These are phyloP conservation scores for Nitzschia palea DNA, from an alignment of 108 stramenopile genomes.

Conservation along the genomic window DNA sequence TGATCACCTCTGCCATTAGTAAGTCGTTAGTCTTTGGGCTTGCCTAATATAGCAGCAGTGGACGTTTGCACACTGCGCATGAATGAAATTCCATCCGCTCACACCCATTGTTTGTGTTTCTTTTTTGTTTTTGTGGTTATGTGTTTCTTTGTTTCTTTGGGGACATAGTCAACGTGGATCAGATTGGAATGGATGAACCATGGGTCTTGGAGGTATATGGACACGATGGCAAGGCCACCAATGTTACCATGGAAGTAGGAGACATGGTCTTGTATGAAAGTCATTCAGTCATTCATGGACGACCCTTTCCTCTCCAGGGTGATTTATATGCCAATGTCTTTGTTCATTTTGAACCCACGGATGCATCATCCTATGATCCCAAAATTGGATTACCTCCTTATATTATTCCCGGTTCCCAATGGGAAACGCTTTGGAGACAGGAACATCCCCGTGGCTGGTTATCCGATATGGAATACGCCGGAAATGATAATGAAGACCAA, in stretches of 20 bases:
- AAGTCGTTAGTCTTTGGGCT: slow-evolving; percentile 49
- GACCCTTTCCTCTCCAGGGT: slow-evolving; percentile 37
- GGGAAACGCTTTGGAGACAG: slow-evolving; percentile 39
- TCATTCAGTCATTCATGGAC: slow-evolving; percentile 75
- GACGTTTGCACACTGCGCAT: too few species aligned
- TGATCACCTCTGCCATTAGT: slow-evolving; percentile 87
- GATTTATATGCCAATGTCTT: slow-evolving; percentile 63
- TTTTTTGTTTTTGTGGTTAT: not conserved
- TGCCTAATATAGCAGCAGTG: too few species aligned
- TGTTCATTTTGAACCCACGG: slow-evolving; percentile 65
- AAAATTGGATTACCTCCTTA: slow-evolving; percentile 51
- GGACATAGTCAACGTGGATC: slow-evolving; percentile 85
- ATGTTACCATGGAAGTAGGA: slow-evolving; percentile 95
- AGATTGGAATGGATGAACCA: slow-evolving; percentile 69
- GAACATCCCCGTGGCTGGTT: slow-evolving; percentile 41
- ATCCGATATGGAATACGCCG: not conserved
- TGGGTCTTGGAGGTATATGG: slow-evolving; percentile 90
- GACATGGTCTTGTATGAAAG: slow-evolving; percentile 83
- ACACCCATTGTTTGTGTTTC: not conserved
- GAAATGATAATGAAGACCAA: not conserved
- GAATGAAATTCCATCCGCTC: too few species aligned
- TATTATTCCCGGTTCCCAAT: slow-evolving; percentile 40
- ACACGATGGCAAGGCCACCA: slow-evolving; percentile 82
- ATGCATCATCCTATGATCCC: slow-evolving; percentile 8
- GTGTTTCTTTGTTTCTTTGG: slow-evolving; percentile 1